Base-by-base conservation (phyloP, 2,329 filamentous ascomycete species). In the Piedraia hortae region DNA sequence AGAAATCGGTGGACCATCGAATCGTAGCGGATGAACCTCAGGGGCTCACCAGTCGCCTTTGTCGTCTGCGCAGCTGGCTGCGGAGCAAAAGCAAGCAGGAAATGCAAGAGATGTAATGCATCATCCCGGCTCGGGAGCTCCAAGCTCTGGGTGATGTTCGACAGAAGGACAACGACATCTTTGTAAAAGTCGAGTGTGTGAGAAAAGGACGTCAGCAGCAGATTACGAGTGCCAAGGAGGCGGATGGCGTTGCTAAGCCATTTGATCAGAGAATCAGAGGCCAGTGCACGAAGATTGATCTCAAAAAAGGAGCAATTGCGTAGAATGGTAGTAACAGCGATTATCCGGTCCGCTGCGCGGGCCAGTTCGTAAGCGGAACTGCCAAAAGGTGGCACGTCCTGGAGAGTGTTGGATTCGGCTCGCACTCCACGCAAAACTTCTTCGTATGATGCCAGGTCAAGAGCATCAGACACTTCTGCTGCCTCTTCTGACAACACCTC, bases 151-250 rank as follows among this genome's bases (percentile, higher is more conserved):
- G 88, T 63, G 28, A 45, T 36, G 43, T 97, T 93, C 25, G 82
- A 91, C 24, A 97, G 54, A 32, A 89, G 65, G 9, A 77, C 69
- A 26, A 93, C 63, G 14, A 78, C 54, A 43, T 97, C 85, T 47
- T 97, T 97, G 74, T 91, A 89, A 36, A 93, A 82, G 44, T 97
- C 85, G 32, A 91, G 53, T 1, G 73, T 85, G 45, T 91, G 90
- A 37, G 61, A 56, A 32, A 85, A 61, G 3, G 67, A 75, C 17
- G 77, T 65, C 18, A 93, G 50, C 14, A 93, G 58, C 57, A 82
- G 74, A 34, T 77, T 77, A 8, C 78, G 69, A 3, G 80, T 91
- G 14, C 82, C 85, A 8, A 93, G 56, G 32, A 85, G 74, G 27
- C 78, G 60, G 30, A 93, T 78, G 3, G 80, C 62, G 20, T 67